A percentile compares a stretch with the other conserved stretches of the same genome.
These are phyloP conservation scores for Alternaria brassicicola DNA, from an alignment of 2,329 filamentous ascomycete species.

Conservation along the genomic window DNA sequence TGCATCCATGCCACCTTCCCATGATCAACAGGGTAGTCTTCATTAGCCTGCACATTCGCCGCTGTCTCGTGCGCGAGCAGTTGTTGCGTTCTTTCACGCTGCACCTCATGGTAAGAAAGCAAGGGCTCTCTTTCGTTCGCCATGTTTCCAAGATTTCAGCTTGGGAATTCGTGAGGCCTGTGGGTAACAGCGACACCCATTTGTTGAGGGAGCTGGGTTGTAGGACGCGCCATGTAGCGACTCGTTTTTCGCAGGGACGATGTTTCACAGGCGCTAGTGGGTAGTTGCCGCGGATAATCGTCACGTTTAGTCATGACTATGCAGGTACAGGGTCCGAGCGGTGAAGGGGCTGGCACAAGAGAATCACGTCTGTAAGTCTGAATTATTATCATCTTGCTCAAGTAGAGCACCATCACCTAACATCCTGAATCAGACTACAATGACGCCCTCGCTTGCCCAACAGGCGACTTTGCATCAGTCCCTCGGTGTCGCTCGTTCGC, in stretches of 20 bases:
- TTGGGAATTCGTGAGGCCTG: background rate
- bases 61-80: constrained; percentile 18
- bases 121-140: constrained; percentile 17
- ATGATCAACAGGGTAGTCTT: constrained; percentile 26
- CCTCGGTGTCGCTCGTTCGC: no score
- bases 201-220: background rate
- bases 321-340: constrained; percentile 12
- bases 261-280: background rate
- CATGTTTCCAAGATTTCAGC: background rate
- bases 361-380: background rate
- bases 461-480: background rate
- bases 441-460: background rate
- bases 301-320: constrained; percentile 11
- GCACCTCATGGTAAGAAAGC: constrained; percentile 10
- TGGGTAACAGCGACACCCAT: background rate
- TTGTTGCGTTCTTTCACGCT: constrained; percentile 5
- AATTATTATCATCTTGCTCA: background rate
- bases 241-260: background rate
- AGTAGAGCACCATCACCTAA: background rate
- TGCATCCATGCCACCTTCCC: constrained; percentile 52
- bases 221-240: constrained; percentile 1
- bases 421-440: background rate
- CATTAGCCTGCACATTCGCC: constrained; percentile 12
- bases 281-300: constrained; percentile 1
- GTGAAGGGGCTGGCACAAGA: background rate